These are phyloP conservation scores for Trichoderma sp. DNA, from an alignment of 2,329 filamentous ascomycete species.

Conservation along the genomic window DNA sequence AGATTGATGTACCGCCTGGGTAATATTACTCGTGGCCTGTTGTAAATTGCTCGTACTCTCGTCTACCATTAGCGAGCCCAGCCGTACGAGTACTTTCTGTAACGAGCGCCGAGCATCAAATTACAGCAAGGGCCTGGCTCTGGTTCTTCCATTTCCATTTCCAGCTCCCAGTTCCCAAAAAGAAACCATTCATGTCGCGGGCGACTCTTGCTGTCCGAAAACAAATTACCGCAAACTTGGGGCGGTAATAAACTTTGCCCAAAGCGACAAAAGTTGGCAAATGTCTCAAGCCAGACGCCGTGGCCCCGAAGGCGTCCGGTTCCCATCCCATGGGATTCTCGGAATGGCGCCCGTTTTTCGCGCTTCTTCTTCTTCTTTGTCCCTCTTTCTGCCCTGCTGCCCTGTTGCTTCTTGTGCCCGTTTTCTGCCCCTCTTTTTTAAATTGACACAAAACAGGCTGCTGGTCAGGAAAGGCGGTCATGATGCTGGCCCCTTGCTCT, in stretches of 20 bases:
- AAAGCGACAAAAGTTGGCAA: neutral
- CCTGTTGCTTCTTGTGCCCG: neutral
- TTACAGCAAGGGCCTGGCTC: neutral
- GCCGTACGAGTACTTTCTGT: constrained; percentile 9
- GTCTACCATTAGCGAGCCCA: constrained; percentile 1
- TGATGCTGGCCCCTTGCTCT: constrained; percentile 12
- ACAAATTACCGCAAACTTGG: constrained; percentile 12
- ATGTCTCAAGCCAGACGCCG: neutral
- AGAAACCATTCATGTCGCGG: neutral
- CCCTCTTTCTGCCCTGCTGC: neutral
- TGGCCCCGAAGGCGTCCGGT: neutral
- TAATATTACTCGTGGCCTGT: neutral
- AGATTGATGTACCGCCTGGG: neutral
- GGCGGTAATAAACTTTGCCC: constrained; percentile 2
- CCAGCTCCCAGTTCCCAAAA: neutral
- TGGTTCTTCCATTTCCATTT: neutral
- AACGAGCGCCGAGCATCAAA: neutral
- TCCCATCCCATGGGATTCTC: neutral
- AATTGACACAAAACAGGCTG: neutral
- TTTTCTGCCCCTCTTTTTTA: neutral
- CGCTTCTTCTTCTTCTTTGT: neutral
- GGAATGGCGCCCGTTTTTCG: neutral
- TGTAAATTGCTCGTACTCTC: constrained; percentile 15
- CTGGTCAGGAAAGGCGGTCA: constrained; percentile 14
- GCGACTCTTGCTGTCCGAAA: neutral